Evolutionary conservation across 768 basidiomycete genomes (phyloP), one percentile per base, ranked within the genome.

Genomic region (Leucocoprinus birnbaumii): DNA sequence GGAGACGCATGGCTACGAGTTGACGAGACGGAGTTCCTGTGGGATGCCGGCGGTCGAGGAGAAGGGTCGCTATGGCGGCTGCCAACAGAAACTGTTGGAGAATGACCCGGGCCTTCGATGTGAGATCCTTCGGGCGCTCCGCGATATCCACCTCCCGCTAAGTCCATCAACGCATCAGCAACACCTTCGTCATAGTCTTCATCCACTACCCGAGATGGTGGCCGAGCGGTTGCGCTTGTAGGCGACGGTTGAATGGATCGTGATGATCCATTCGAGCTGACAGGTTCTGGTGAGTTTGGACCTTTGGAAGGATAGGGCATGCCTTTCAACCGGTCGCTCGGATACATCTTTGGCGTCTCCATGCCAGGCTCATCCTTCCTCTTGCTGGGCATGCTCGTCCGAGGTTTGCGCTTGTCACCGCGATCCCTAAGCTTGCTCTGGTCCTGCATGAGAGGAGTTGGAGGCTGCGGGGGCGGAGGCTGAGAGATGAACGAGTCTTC

Each of bases 101-200:
- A 84, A 47, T 83, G 82, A 26, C 75, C 69, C 50, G 72, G 71
- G 34, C 68, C 77, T 51, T 68, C 71, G 18, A 18, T 60, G 67
- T 75, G 21, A 62, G 66, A 26, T 16, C 57, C 56, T 58, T 51
- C 61, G 61, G 44, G 58, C 50, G 70, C 50, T 26, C 48, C 64
- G 40, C 77, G 69, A 60, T 72, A 74, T 22, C 67, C 38, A 6
- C 38, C 59, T 61, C 87, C 70, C 55, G 54, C 44, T 11, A 97
- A 76, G 2, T 80, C 83, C 69, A 97, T 90, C 31, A 97, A 73
- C 0, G 90, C 83, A 61, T 93, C 92, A 3, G 91, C 89, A 21
- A 88, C 89, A 22, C 76, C 77, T 68, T 94, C 94, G 62, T 98
- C 94, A 61, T 97, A 97, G 62, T 97, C 90, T 61, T 98, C 94